Evolutionary conservation across 2,329 filamentous ascomycete species (phyloP).

Genomic region (Alternaria tenuissima): DNA sequence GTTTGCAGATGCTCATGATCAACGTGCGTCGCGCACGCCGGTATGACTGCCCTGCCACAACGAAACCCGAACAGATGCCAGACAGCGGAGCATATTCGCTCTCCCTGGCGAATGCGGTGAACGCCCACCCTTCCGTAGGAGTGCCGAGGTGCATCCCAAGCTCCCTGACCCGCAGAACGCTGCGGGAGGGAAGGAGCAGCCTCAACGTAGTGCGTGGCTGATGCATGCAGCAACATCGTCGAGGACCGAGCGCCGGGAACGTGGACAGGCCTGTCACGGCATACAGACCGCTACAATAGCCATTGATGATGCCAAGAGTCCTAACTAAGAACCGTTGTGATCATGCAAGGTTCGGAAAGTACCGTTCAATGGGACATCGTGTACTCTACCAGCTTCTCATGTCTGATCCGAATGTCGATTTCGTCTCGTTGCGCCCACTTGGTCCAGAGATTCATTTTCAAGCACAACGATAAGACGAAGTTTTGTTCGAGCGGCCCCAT

Average conservation of each 20-base stretch:
- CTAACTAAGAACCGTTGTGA: not conserved
- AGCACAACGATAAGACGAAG: slow-evolving; percentile 4
- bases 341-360: not conserved
- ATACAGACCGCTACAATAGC: slow-evolving; percentile 10
- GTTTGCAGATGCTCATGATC: not conserved
- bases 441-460: not conserved
- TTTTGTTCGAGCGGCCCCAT: slow-evolving; percentile 5
- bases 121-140: slow-evolving; percentile 4
- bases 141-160: slow-evolving; percentile 3
- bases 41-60: slow-evolving; percentile 7
- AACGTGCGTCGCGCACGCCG: slow-evolving; percentile 18
- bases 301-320: slow-evolving; percentile 11
- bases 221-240: slow-evolving; percentile 5
- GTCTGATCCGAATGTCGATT: not conserved
- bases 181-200: slow-evolving; percentile 4
- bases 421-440: not conserved
- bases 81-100: slow-evolving; percentile 8
- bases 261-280: not conserved
- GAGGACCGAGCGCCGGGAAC: slow-evolving; percentile 4
- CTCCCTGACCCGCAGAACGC: not conserved
- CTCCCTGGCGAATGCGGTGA: slow-evolving; percentile 8
- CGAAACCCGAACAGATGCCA: slow-evolving; percentile 6
- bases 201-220: slow-evolving; percentile 14
- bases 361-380: not conserved
- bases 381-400: not conserved